Base-by-base conservation (phyloP, 805 yeast species). In the Hanseniaspora thailandica region DNA sequence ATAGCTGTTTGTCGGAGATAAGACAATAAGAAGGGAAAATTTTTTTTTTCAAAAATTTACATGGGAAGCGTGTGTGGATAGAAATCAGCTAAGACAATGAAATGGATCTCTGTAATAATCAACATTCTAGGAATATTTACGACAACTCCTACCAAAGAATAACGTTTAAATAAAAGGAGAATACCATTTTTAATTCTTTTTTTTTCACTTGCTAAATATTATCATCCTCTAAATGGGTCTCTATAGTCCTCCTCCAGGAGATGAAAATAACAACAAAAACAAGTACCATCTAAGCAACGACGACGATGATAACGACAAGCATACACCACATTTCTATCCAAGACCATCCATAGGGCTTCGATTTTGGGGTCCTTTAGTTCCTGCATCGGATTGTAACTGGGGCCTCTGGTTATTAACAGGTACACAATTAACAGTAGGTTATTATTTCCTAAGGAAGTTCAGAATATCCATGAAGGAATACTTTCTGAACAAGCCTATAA, bases 321-420 rank as follows among this genome's bases (percentile, higher is more conserved):
- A 15, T 58, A 58, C 25, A 20, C 54, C 13, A 49, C 52, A 58
- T 31, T 63, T 65, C 43, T 64, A 66, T 49, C 66, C 71, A 43
- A 66, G 76, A 56, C 88, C 88, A 2, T 76, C 78, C 50, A 62
- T 80, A 22, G 86, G 86, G 0, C 69, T 82, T 50, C 68, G 69
- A 57, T 59, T 80, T 33, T 80, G 86, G 81, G 85, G 88, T 0
- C 87, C 87, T 0, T 62, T 83, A 22, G 82, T 80, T 1, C 90
- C 90, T 2, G 84, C 88, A 0, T 74, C 83, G 8, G 89, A 83
- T 57, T 78, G 81, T 62, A 62, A 67, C 31, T 64, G 71, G 2
- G 85, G 84, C 1, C 61, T 82, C 1, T 75, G 74, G 59, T 60
- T 76, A 0, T 62, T 81, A 47, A 70, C 80, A 2, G 77, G 76